A percentile compares a stretch with the other conserved stretches of the same genome.
Evolutionary conservation across 192 early-diverging fungal species (phyloP).

Genomic region (Backusella sp.): DNA sequence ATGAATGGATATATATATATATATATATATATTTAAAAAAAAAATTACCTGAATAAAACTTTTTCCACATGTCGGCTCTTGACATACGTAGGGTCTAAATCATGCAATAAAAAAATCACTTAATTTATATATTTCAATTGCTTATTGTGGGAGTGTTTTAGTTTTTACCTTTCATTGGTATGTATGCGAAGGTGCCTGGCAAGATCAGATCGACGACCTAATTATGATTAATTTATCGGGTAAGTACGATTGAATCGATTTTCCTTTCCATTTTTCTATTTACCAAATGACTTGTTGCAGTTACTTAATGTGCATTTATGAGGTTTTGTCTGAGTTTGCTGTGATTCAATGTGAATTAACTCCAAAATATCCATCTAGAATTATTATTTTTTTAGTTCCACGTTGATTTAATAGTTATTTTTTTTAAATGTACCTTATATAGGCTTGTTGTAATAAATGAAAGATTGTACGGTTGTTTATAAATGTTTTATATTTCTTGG

Average conservation of each 20-base stretch:
- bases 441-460: conserved; percentile 6
- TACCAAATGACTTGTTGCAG: conserved; percentile 66
- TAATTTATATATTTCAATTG: conserved; percentile 1
- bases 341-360: conserved; percentile 50
- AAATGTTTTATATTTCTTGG: background rate
- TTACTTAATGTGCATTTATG: conserved; percentile 56
- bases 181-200: conserved; percentile 76
- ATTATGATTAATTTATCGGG: background rate
- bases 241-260: background rate
- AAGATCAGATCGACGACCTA: conserved; percentile 63
- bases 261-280: background rate
- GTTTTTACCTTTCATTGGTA: conserved; percentile 63
- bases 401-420: background rate
- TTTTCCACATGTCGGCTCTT: conserved; percentile 63
- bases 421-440: background rate
- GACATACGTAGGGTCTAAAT: conserved; percentile 63
- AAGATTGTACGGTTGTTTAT: background rate
- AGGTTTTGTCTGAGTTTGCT: conserved; percentile 48
- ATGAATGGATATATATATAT: background rate
- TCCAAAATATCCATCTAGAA: conserved; percentile 38
- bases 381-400: conserved; percentile 2
- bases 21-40: no score
- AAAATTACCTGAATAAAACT: conserved; percentile 62
- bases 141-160: background rate
- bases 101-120: background rate